A percentile compares a stretch with the other conserved stretches of the same genome.
Conservation (phyloP, 2,329 filamentous ascomycete species). For the Nemania sp. region DNA sequence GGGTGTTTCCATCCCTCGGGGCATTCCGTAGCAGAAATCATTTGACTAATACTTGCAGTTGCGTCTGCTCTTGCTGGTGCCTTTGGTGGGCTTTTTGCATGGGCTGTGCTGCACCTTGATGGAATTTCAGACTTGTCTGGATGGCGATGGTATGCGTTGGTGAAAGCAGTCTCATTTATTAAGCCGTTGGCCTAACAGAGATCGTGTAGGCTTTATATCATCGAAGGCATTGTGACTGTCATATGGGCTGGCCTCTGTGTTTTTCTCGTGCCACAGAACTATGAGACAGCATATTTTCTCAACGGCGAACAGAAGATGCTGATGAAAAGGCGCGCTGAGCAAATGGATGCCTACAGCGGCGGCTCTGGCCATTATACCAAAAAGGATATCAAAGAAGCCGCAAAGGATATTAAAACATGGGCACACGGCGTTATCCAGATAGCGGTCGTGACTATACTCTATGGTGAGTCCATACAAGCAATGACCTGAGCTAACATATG, state of each 20-base stretch:
- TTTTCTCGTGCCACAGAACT: conserved; percentile 27
- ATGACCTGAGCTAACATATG: not conserved
- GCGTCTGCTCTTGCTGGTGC: conserved; percentile 36
- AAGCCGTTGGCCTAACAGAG: not conserved
- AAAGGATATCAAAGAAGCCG: conserved; percentile 32
- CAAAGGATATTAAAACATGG: conserved; percentile 37
- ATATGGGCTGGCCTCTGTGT: conserved; percentile 22
- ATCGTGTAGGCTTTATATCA: conserved; percentile 28
- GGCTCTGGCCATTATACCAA: conserved; percentile 33
- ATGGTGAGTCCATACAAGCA: conserved; percentile 29
- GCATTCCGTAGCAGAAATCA: too few relatives aligned
- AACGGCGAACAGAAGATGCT: conserved; percentile 28
- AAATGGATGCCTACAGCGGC: conserved; percentile 33
- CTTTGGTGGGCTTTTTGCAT: conserved; percentile 37
- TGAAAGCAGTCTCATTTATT: too few relatives aligned
- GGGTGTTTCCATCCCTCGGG: too few relatives aligned
- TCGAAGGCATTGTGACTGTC: conserved; percentile 33
- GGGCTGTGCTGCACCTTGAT: conserved; percentile 37
- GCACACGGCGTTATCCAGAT: conserved; percentile 44
- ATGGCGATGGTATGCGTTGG: conserved; percentile 35
- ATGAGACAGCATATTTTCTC: conserved; percentile 32
- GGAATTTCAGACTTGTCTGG: conserved; percentile 34
- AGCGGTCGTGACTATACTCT: conserved; percentile 45
- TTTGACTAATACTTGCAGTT: conserved; percentile 25
- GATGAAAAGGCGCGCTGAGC: conserved; percentile 32